phyloP scores from a whole-genome alignment of 169 alveolate genomes.

The Plasmodium coatneyi region DNA sequence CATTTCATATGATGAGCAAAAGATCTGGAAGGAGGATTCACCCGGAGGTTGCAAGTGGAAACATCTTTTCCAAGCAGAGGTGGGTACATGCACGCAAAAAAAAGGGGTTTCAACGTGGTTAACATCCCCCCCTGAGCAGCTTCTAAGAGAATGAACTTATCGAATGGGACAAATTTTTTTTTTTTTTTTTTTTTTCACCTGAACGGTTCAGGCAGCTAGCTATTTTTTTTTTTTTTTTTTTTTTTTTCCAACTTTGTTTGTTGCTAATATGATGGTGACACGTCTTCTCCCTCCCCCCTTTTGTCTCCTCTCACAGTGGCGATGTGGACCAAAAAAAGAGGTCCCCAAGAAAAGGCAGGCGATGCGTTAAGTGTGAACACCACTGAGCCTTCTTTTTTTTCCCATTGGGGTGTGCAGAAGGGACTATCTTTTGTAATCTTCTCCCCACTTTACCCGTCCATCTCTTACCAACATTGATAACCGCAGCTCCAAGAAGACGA shows the following conservation, averaged over 20 bases:
- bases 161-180: not conserved
- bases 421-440: not conserved
- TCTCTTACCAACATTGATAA: not conserved
- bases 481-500: slow-evolving; percentile 51
- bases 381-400: not conserved
- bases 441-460: not conserved
- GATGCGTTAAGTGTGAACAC: not conserved
- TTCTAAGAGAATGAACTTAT: not conserved
- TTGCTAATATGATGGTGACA: not conserved
- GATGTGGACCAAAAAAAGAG: slow-evolving; percentile 2
- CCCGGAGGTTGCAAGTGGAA: slow-evolving; percentile 2
- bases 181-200: not conserved
- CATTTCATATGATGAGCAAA: not conserved
- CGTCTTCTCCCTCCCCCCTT: not conserved
- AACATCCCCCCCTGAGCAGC: not conserved
- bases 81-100: not conserved
- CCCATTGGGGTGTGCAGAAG: not conserved
- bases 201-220: too few relatives aligned
- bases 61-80: slow-evolving; percentile 12
- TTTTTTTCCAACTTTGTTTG: not conserved
- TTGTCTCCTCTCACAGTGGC: not conserved
- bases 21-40: slow-evolving; percentile 22
- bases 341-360: not conserved
- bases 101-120: not conserved
- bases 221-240: not conserved